Conservation (phyloP, 2,329 filamentous ascomycete species). For the Reticulascus tulasneorum region DNA sequence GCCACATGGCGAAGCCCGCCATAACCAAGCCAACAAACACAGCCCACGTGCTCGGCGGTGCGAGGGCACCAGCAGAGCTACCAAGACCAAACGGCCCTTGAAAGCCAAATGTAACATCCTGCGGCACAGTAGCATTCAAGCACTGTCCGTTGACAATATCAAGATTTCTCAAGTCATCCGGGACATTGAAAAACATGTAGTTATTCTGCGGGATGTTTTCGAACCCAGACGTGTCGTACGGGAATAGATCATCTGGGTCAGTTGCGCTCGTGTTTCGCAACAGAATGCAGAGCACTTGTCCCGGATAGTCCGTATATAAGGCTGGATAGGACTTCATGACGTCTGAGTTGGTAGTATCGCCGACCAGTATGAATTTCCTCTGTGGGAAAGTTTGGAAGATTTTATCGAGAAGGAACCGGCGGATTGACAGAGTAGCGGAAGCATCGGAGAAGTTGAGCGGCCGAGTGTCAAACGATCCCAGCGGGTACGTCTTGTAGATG, state of each 20-base stretch:
- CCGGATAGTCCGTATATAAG: constrained; percentile 62
- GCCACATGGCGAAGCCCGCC: constrained; percentile 17
- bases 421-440: constrained; percentile 66
- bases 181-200: constrained; percentile 77
- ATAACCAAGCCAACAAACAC: constrained; percentile 16
- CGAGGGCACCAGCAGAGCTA: constrained; percentile 23
- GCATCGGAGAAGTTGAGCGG: constrained; percentile 78
- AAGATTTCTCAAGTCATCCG: constrained; percentile 63
- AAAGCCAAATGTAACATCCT: constrained; percentile 68
- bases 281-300: constrained; percentile 73
- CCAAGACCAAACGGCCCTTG: constrained; percentile 53
- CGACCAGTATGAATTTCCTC: constrained; percentile 71
- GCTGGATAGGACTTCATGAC: constrained; percentile 64
- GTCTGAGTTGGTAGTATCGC: constrained; percentile 73
- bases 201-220: constrained; percentile 58
- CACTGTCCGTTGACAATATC: constrained; percentile 68
- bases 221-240: constrained; percentile 72
- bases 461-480: constrained; percentile 72
- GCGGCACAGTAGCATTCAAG: constrained; percentile 57
- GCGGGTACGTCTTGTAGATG: constrained; percentile 74
- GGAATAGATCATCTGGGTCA: constrained; percentile 63
- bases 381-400: constrained; percentile 72
- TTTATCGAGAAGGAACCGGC: constrained; percentile 65
- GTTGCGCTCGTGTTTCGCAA: constrained; percentile 71
- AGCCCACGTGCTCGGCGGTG: constrained; percentile 16